Conservation (phyloP, 768 basidiomycete genomes). For the Suillus americanus region DNA sequence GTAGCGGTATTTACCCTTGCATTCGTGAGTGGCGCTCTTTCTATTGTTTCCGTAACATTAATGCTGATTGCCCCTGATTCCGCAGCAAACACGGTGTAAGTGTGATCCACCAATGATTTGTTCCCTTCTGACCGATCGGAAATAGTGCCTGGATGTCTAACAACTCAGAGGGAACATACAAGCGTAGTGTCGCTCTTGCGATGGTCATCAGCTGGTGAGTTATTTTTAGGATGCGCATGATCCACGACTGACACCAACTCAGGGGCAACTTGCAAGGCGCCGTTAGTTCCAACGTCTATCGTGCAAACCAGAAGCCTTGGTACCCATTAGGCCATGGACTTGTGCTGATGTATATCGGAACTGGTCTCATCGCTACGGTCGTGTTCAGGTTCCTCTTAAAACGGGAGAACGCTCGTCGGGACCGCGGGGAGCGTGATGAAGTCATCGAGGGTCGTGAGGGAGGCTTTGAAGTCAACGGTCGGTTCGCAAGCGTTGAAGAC, state of each 20-base stretch:
- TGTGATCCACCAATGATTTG: background rate
- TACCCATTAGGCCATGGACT: conserved; percentile 62
- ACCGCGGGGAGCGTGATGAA: conserved; percentile 68
- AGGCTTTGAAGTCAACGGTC: conserved; percentile 51
- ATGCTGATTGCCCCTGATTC: conserved; percentile 1
- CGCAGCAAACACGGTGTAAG: conserved; percentile 62
- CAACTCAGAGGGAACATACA: conserved; percentile 75
- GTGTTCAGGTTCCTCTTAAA: conserved; percentile 43
- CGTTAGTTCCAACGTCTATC: conserved; percentile 79
- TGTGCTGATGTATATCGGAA: conserved; percentile 69
- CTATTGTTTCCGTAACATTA: background rate
- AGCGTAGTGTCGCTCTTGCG: conserved; percentile 68
- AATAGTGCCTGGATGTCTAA: conserved; percentile 58
- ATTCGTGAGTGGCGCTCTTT: conserved; percentile 49
- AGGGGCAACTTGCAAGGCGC: conserved; percentile 77
- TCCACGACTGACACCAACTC: conserved; percentile 1
- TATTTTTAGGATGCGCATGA: background rate
- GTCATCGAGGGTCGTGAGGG: conserved; percentile 45
- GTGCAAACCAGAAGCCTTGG: conserved; percentile 64
- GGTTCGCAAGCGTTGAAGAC: conserved; percentile 56
- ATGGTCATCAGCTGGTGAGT: conserved; percentile 67
- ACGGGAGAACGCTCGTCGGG: conserved; percentile 64
- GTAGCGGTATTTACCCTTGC: conserved; percentile 71
- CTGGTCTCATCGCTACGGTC: conserved; percentile 54
- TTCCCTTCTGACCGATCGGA: conserved; percentile 7